Conservation (phyloP, 75 land plant species). For the Ceratopteris richardii region DNA sequence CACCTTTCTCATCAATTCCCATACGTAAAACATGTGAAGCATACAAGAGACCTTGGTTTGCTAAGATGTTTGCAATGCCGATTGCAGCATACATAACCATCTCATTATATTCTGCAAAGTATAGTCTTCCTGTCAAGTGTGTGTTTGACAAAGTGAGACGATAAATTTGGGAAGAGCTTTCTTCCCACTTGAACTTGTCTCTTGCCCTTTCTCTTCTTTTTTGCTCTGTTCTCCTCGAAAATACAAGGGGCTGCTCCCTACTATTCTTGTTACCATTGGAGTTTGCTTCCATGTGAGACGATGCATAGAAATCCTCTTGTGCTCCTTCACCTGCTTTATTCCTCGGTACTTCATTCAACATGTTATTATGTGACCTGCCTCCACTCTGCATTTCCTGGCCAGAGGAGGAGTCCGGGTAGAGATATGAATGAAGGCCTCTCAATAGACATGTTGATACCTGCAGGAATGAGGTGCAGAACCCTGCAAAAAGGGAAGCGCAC, state of each 20-base stretch:
- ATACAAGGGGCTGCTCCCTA: not conserved
- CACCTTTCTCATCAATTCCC: not conserved
- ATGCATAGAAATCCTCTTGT: constrained; percentile 1
- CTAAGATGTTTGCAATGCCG: constrained; percentile 28
- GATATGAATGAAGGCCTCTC: constrained; percentile 53
- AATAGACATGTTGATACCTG: constrained; percentile 32
- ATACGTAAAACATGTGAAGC: not conserved
- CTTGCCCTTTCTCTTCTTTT: constrained; percentile 22
- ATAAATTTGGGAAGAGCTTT: constrained; percentile 64
- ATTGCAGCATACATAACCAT: constrained; percentile 23
- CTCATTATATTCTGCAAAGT: constrained; percentile 32
- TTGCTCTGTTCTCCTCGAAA: constrained; percentile 5
- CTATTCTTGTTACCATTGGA: not conserved
- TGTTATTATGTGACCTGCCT: constrained; percentile 25
- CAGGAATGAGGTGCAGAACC: constrained; percentile 16
- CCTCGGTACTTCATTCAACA: constrained; percentile 18
- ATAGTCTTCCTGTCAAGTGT: constrained; percentile 35
- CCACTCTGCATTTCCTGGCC: constrained; percentile 1
- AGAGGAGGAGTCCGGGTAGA: constrained; percentile 55
- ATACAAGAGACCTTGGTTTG: constrained; percentile 11
- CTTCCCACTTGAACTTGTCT: constrained; percentile 47
- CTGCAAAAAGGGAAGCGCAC: not conserved
- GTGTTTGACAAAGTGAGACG: constrained; percentile 42
- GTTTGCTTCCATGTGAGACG: not conserved
- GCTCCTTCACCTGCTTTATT: constrained; percentile 3